Base-by-base conservation (phyloP, 106 monocot genomes). In the Dendrobium chrysotoxum region DNA sequence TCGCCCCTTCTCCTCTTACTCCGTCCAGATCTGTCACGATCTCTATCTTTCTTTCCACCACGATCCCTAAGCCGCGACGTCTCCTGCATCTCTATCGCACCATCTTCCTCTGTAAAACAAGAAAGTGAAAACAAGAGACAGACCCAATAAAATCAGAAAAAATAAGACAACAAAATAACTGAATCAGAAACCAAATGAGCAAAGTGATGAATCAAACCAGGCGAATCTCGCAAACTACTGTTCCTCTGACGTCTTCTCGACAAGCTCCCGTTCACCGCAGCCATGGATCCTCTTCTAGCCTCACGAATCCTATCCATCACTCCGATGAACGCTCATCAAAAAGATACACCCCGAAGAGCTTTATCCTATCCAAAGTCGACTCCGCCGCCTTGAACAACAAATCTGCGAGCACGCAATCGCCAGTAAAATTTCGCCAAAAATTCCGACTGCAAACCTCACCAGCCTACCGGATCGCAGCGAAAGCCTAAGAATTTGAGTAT, bases 1-100 rank as follows among this genome's bases (percentile, higher is more conserved):
- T 95, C 98, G 18, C 89, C 91, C 80, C 90, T 84, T 85, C 98
- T 87, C 82, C 93, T 79, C 90, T 93, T 91, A 67, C 82, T 88
- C 47, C 89, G 81, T 54, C 79, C 84, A 73, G 89, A 92, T 88
- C 96, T 90, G 31, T 94, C 96, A 61, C 89, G 90, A 82, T 97
- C 96, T 80, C 90, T 80, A 71, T 96, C 93, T 78, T 89, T 93
- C 88, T 91, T 96, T 55, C 80, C 54, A 55, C 50, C 83, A 6
- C 93, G 82, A 75, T 96, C 95, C 70, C 93, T 80, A 55, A 89
- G 84, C 77, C 91, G 82, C 71, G 78, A 55, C 67, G 85, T 80
- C 80, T 96, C 95, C 66, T 77, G 88, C 86, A 90, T 86, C 88
- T 93, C 93, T 80, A 84, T 79, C 81, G 41, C 86, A 38, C 88